Conservation (phyloP, 2,329 filamentous ascomycete species). For the Aspergillus melleus region DNA sequence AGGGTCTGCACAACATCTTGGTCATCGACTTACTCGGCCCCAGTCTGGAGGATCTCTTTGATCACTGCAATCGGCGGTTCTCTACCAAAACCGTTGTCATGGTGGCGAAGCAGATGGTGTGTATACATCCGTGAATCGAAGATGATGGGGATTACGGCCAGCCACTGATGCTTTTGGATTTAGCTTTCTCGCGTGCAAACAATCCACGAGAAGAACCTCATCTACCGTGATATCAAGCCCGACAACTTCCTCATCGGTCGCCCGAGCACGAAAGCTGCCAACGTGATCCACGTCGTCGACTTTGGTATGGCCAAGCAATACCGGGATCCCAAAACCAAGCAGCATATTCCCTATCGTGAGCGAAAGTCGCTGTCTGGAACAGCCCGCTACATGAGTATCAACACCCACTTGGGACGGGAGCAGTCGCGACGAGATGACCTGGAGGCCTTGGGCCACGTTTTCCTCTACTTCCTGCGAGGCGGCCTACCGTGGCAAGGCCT, state of each 20-base stretch:
- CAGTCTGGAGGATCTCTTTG: conserved; percentile 93
- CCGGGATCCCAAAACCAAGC: conserved; percentile 96
- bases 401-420: conserved; percentile 94
- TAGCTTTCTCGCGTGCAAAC: conserved; percentile 86
- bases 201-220: conserved; percentile 98
- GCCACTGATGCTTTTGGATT: conserved; percentile 21
- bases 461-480: conserved; percentile 68
- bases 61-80: conserved; percentile 94
- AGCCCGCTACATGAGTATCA: conserved; percentile 99
- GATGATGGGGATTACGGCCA: background rate
- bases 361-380: conserved; percentile 96
- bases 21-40: conserved; percentile 96
- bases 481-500: conserved; percentile 68
- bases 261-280: conserved; percentile 88
- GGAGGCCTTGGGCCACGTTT: conserved; percentile 74
- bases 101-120: conserved; percentile 97
- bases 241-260: conserved; percentile 98
- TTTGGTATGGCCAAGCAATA: conserved; percentile 99
- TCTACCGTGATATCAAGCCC: conserved; percentile 98
- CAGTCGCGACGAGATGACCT: conserved; percentile 95
- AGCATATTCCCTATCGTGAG: conserved; percentile 97
- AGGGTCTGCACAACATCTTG: conserved; percentile 97
- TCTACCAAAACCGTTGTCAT: conserved; percentile 97
- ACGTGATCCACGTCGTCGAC: conserved; percentile 97
- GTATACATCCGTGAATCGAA: conserved; percentile 23